Conservation (phyloP, 1,139 yeast genomes). For the Lodderomyces beijingensis region DNA sequence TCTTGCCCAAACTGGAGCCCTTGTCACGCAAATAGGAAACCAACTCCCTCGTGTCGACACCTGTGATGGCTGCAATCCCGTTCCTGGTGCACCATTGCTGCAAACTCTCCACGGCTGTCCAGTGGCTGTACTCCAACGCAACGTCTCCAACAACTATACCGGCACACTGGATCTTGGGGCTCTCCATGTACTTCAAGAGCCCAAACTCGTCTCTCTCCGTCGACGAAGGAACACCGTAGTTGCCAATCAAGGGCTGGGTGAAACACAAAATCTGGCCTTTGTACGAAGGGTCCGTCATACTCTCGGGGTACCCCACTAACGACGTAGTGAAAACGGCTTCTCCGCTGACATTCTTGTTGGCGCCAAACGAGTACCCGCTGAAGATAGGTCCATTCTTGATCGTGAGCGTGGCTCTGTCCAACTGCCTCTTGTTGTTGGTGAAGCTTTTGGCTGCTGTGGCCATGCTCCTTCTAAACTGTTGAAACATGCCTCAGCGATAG, state of each 20-base stretch:
- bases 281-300: constrained; percentile 98
- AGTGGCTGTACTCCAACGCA: constrained; percentile 91
- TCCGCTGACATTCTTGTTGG: constrained; percentile 85
- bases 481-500: background rate
- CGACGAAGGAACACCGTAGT: constrained; percentile 94
- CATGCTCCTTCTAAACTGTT: constrained; percentile 16
- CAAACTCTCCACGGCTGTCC: constrained; percentile 97
- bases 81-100: constrained; percentile 96
- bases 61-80: constrained; percentile 94
- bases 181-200: constrained; percentile 84
- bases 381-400: constrained; percentile 92
- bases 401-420: constrained; percentile 85
- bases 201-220: constrained; percentile 76
- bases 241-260: constrained; percentile 96
- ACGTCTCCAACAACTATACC: constrained; percentile 96
- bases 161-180: constrained; percentile 86
- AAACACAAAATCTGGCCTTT: constrained; percentile 93
- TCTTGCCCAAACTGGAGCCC: constrained; percentile 89
- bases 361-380: constrained; percentile 92
- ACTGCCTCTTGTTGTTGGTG: constrained; percentile 35
- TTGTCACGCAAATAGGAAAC: constrained; percentile 91
- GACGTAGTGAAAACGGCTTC: constrained; percentile 98
- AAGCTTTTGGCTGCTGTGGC: constrained; percentile 36
- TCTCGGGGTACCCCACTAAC: constrained; percentile 95
- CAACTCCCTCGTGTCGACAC: constrained; percentile 93